A percentile compares a stretch with the other conserved stretches of the same genome.
These are phyloP conservation scores for Daedalea quercina DNA, from an alignment of 768 basidiomycete genomes.

Conservation along the genomic window DNA sequence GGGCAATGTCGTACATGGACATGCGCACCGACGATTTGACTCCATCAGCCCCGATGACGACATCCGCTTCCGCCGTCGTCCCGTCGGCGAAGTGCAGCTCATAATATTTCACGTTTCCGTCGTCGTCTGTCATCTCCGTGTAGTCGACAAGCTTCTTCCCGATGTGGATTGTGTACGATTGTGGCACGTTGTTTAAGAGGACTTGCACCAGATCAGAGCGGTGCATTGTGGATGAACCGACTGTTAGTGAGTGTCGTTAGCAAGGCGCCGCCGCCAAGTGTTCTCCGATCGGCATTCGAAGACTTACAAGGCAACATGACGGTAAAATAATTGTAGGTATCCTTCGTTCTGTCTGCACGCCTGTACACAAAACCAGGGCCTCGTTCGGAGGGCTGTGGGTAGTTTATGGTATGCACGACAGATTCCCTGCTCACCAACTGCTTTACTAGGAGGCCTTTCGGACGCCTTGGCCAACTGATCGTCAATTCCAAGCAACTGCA, in stretches of 20 bases:
- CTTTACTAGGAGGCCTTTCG: background rate
- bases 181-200: conserved; percentile 14
- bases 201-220: conserved; percentile 20
- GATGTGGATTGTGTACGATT: conserved; percentile 13
- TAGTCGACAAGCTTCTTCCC: conserved; percentile 18
- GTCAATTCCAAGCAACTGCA: conserved; percentile 35
- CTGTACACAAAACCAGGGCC: conserved; percentile 19
- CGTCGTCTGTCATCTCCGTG: conserved; percentile 3
- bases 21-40: conserved; percentile 20
- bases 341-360: conserved; percentile 14
- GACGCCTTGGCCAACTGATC: conserved; percentile 9
- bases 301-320: conserved; percentile 20
- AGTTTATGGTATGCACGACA: background rate
- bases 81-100: conserved; percentile 18
- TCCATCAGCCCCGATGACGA: conserved; percentile 23
- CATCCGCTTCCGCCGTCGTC: conserved; percentile 15
- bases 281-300: background rate
- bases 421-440: background rate
- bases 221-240: conserved; percentile 20
- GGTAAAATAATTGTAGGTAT: conserved; percentile 12
- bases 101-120: background rate
- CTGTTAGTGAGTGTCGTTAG: conserved; percentile 4
- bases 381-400: background rate
- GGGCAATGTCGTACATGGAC: conserved; percentile 14
- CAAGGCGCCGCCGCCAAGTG: background rate